Evolutionary conservation across 2,329 filamentous ascomycete genomes (phyloP), one percentile per base, ranked within the genome.

Genomic region (Sporothrix luriei): DNA sequence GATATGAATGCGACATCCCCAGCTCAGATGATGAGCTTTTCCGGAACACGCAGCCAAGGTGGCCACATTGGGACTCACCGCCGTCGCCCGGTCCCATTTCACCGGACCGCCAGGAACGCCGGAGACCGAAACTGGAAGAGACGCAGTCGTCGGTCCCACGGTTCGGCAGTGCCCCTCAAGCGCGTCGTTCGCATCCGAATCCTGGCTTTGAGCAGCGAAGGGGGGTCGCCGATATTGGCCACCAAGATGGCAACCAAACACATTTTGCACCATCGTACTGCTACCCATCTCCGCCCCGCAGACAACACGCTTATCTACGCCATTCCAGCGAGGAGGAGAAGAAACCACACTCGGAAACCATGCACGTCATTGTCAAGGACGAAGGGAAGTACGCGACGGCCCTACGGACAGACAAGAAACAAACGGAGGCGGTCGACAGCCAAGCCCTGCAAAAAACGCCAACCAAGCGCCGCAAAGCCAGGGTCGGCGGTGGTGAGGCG

Each of bases 271-370:
- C 69, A 14, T 68, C 65, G 4, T 54, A 66, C 11, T 70, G 65
- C 49, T 70, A 70, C 26, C 69, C 69, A 21, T 70, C 69, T 10
- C 69, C 69, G 9, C 69, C 69, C 7, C 49, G 69, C 9, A 51
- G 51, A 21, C 68, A n/a, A 14, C 51, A 51, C 14, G 46, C 51
- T 13, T 38, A 55, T 11, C 51, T 54, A 16, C 6, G 19, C 24
- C 46, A 46, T 21, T 21, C 33, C 13, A 6, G 33, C 10, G 65
- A 67, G 5, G 19, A 51, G 2, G 51, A 38, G 13, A 21, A 26
- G 26, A 52, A 49, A 14, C 24, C 59, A n/a, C 46, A n/a, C 13
- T 19, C 38, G n/a, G n/a, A 11, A 10, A 1, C 40, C 14, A 14
- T 10, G 3, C 38, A 4, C 4, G n/a, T 9, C 11, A 13, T 24